Evolutionary conservation across 176 grass and related monocot genomes (phyloP).

Genomic region (Puccinellia tenuiflora): DNA sequence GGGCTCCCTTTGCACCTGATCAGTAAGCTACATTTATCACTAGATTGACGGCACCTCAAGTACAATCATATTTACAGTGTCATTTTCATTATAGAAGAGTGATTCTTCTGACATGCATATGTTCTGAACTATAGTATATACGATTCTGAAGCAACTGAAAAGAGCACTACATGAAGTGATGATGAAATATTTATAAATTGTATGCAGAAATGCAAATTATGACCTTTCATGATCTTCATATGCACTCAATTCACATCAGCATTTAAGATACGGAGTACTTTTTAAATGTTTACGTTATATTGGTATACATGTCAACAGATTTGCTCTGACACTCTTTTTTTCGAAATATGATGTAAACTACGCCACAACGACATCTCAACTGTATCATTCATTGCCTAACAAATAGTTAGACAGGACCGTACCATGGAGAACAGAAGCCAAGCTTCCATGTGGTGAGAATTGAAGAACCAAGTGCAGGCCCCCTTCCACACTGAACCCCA

Average conservation of each 20-base stretch:
- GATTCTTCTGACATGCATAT: not conserved
- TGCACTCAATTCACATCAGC: not conserved
- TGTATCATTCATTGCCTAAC: slow-evolving; percentile 18
- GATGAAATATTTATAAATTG: not conserved
- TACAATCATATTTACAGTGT: slow-evolving; percentile 2
- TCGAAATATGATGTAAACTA: slow-evolving; percentile 9
- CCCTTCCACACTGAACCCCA: slow-evolving; percentile 89
- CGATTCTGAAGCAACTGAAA: slow-evolving; percentile 1
- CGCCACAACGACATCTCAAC: not conserved
- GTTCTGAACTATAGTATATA: not conserved
- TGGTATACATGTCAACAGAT: slow-evolving; percentile 1
- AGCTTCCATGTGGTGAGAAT: slow-evolving; percentile 92
- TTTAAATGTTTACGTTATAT: not conserved
- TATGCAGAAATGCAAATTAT: slow-evolving; percentile 12
- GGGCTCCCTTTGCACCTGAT: slow-evolving; percentile 72
- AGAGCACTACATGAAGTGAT: not conserved
- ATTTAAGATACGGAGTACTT: slow-evolving; percentile 21
- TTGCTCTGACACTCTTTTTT: not conserved
- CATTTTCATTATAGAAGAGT: not conserved
- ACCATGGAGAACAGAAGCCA: slow-evolving; percentile 94
- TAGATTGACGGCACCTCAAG: slow-evolving; percentile 17
- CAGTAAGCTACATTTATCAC: slow-evolving; percentile 33
- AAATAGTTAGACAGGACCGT: slow-evolving; percentile 24
- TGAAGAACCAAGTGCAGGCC: slow-evolving; percentile 88
- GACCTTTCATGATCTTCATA: not conserved